Evolutionary conservation across 129 eudicot species (phyloP), one percentile per base, ranked within the genome.

Genomic region (Tagetes patula): DNA sequence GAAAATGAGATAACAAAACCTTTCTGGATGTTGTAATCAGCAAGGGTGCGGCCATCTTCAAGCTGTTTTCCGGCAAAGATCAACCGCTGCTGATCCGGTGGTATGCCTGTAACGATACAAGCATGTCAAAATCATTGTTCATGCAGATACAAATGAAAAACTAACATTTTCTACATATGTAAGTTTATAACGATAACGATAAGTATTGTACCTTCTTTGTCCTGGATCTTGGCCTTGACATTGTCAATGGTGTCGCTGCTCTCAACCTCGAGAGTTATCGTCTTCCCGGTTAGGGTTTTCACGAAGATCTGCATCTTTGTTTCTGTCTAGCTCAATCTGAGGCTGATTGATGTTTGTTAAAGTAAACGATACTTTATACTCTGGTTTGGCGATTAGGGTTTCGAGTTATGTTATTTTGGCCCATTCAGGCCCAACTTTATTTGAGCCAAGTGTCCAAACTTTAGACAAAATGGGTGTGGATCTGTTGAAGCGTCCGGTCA

Each of bases 1-100:
- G 0, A 42, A 14, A 4, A 3, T 1, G 3, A 20, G 10, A 60
- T 38, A 65, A n/a, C 0, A 1, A 14, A 27, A 82, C 89, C 90
- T 80, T 85, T 85, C 77, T 85, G 87, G 75, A 85, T 85, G 85
- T 85, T 85, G 79, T 82, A 85, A 38, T 85, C 87, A 20, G 85
- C 90, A 27, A 85, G 90, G 37, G 87, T 85, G 0, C 83, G 79
- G 49, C 85, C 87, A 74, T 85, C 90, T 77, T 85, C 87, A 32
- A 85, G 82, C 70, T 85, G 85, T 65, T 85, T 85, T 38, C 87
- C 90, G 12, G 85, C 87, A 6, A 85, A 85, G 75, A 85, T 85
- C 70, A 85, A 41, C 4, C 87, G 81, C 60, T 85, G 90, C 78
- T 85, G 87, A 9, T 85, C 87, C 50, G 90, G 83, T 1, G 85